Evolutionary conservation across 805 yeast species (phyloP), one percentile per base, ranked within the genome.

Genomic region (Candida corydali): DNA sequence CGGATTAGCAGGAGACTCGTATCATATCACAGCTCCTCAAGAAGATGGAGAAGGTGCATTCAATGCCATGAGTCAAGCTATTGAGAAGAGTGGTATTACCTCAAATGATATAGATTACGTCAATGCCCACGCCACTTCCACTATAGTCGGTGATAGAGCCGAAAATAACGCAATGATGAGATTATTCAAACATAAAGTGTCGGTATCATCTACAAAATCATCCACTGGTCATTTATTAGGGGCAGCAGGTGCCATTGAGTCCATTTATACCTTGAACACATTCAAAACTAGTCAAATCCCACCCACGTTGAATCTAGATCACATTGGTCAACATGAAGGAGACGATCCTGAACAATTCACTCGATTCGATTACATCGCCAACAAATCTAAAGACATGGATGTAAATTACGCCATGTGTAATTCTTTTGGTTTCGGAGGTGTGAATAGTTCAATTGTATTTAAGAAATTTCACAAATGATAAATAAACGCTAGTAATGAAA

Each of bases 401-500:
- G 54, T 84, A 3, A 50, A 71, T 3, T 70, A 75, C 44, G 97
- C 91, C 0, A 43, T 93, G 48, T 77, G 87, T 32, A 93, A 93
- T 52, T 86, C 96, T 49, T 91, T 94, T 62, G 99, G 98, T 0
- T 93, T 93, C 63, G 99, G 99, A 6, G 99, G 99, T 7, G 86
- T 94, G 4, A 93, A 93, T 57, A 82, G 94, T 5, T 73, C 94
- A 2, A 51, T 93, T 2, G 69, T 80, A 29, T 75, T 81, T 36
- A 43, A 51, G 1, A 55, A 51, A 34, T 56, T 40, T 34, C 25
- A 32, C 8, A 19, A 17, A 4, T 22, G n/a, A n/a, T n/a, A n/a
- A n/a, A n/a, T n/a, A n/a, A n/a, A n/a, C n/a, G n/a, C n/a, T n/a
- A n/a, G n/a, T n/a, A n/a, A n/a, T n/a, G n/a, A n/a, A n/a, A 17